Evolutionary conservation across 176 grass and related monocot genomes (phyloP), one percentile per base, ranked within the genome.

Genomic region (Neostapfia colusana): DNA sequence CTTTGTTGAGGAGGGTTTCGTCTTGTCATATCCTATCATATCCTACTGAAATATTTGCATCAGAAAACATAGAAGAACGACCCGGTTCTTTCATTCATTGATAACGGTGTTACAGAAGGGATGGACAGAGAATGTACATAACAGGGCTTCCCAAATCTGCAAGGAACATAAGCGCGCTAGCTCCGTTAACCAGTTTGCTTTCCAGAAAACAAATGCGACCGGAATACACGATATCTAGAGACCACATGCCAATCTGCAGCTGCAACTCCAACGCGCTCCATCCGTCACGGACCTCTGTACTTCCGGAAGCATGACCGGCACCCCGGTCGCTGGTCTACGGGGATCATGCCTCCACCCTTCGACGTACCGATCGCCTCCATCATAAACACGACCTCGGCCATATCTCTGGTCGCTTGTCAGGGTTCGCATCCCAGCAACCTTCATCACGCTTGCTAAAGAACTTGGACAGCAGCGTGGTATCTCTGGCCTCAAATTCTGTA

Each of bases 381-480:
- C 95, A 98, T 88, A 11, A 82, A 70, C 40, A 98, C 95, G 48
- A 88, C 91, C 42, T 88, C 91, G 3, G 86, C 68, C 95, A 98
- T n/a, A n/a, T 98, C 74, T 98, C 89, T 2, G 95, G 95, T 8
- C 91, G 76, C 85, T 82, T 94, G 82, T 94, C 91, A 0, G 95
- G 82, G 80, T 85, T 94, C 0, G 89, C 95, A 28, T 98, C 95
- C 91, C 95, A 98, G 74, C 95, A 98, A 3, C 85, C 37, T 90
- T 98, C 95, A 94, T 98, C 65, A 98, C 87, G 21, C 88, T 90
- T 14, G 85, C 84, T 8, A 98, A 70, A 17, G 95, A 82, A 70
- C 76, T 97, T 20, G 95, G 95, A 31, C 95, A 98, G 73, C 95
- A 98, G 51, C 95, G 87, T 0, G 95, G 95, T 72, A 98, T 95